Base-by-base conservation (phyloP, 2,329 filamentous ascomycete species). In the Chaetomium olivaceum region DNA sequence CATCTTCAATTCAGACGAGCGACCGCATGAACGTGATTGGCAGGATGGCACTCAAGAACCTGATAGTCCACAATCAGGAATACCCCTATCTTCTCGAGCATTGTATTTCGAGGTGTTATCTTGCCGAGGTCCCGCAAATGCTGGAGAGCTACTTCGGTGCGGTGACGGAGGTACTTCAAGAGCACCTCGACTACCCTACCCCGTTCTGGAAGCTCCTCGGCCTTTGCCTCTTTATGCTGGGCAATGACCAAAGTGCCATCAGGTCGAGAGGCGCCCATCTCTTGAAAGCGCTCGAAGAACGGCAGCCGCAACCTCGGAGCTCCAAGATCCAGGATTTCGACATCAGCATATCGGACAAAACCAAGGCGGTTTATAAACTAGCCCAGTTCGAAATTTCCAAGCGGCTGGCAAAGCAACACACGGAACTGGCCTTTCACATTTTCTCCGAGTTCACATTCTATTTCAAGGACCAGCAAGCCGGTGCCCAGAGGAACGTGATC, bases 311-410 rank as follows among this genome's bases (percentile, higher is more conserved):
- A 63, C 79, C 79, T 2, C 82, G 91, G 70, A 95, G 88, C 69
- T 97, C 94, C 1, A 96, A 96, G 74, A 88, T 99, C 7, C 92
- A 97, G 75, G 95, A 99, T 76, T 96, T 97, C 66, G 95, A 99
- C 73, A 98, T 99, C 73, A 97, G 93, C 76, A 95, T 99, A 65
- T 96, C 94, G 0, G 96, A 99, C 79, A 98, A 97, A 79, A 99
- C 96, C 0, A 96, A 96, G 70, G 93, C 94, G 0, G 94, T 99
- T 2, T 99, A 98, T 79, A 99, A 99, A 79, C 83, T 96, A 54
- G 95, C 96, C 0, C 95, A 99, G 74, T 98, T 97, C 70, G 94
- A 98, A 75, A 96, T 96, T 25, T 98, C 95, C 0, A 93, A 94
- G 73, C 86, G 93, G 23, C 84, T 99, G 48, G 91, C 93, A 1